Conservation (phyloP, 176 grass and related monocot species). For the Juncus effusus region DNA sequence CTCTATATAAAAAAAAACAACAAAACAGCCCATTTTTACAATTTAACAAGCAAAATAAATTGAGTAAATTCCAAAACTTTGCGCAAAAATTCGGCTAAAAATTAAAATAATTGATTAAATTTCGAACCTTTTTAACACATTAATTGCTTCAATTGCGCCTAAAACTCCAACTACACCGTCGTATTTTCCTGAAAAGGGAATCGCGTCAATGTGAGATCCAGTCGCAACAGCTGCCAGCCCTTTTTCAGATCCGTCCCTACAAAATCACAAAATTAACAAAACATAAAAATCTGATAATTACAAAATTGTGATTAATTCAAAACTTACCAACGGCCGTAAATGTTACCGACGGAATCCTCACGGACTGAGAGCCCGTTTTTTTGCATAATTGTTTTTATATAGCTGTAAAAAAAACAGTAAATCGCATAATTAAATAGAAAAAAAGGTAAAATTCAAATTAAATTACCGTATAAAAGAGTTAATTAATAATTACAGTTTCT, state of each 20-base stretch:
- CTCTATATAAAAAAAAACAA: slow-evolving; percentile 36
- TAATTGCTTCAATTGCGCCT: slow-evolving; percentile 85
- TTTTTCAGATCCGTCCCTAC: slow-evolving; percentile 68
- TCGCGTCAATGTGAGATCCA: slow-evolving; percentile 97
- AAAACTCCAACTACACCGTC: slow-evolving; percentile 93
- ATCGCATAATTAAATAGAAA: neutral
- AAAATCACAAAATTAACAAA: slow-evolving; percentile 19
- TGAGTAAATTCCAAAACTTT: no score
- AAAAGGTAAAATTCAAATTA: neutral
- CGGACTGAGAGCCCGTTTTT: slow-evolving; percentile 50
- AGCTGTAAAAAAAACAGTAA: slow-evolving; percentile 42
- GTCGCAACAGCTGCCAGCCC: slow-evolving; percentile 70
- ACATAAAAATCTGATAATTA: slow-evolving; percentile 7
- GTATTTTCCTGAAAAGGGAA: slow-evolving; percentile 96
- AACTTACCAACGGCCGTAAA: slow-evolving; percentile 88
- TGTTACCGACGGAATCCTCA: slow-evolving; percentile 88
- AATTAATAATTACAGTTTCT: neutral
- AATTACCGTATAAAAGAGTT: neutral
- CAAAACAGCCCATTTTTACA: neutral
- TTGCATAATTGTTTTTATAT: slow-evolving; percentile 79
- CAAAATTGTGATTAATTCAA: neutral
- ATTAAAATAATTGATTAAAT: neutral
- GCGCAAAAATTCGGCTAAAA: neutral
- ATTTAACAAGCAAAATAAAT: no score
- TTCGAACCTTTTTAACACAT: slow-evolving; percentile 52